A percentile compares a stretch with the other conserved stretches of the same genome.
Evolutionary conservation across 2,329 filamentous ascomycete species (phyloP).

Genomic region (Aspergillus sclerotialis): DNA sequence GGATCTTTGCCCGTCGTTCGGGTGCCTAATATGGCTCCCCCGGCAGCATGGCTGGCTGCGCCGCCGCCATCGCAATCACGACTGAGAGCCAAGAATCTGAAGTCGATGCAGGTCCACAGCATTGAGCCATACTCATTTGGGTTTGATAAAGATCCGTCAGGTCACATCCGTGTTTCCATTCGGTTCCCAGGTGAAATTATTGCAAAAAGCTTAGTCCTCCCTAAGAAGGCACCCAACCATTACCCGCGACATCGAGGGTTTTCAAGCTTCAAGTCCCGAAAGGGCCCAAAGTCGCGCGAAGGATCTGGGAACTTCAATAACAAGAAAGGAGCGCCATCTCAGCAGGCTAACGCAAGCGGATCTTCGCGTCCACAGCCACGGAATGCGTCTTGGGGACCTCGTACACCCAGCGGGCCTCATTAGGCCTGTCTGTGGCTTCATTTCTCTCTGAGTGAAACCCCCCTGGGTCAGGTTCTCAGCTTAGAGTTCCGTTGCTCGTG

Average conservation of each 20-base stretch:
- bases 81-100: slow-evolving; percentile 42
- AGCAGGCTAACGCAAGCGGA: slow-evolving; percentile 13
- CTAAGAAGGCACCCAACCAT: slow-evolving; percentile 22
- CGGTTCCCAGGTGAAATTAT: slow-evolving; percentile 42
- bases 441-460: too few relatives aligned
- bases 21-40: slow-evolving; percentile 57
- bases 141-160: slow-evolving; percentile 31
- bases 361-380: slow-evolving; percentile 21
- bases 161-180: slow-evolving; percentile 35
- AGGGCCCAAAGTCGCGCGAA: slow-evolving; percentile 25
- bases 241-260: slow-evolving; percentile 19
- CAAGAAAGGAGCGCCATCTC: slow-evolving; percentile 22
- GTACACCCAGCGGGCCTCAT: slow-evolving; percentile 15
- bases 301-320: slow-evolving; percentile 11
- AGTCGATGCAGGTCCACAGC: slow-evolving; percentile 48
- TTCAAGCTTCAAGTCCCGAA: slow-evolving; percentile 23
- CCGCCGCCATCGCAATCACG: slow-evolving; percentile 26
- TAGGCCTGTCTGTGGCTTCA: too few relatives aligned
- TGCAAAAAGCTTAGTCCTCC: slow-evolving; percentile 35
- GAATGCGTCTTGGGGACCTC: slow-evolving; percentile 22
- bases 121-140: slow-evolving; percentile 39
- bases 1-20: slow-evolving; percentile 66
- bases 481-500: slow-evolving; percentile 8
- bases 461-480: slow-evolving; percentile 1
- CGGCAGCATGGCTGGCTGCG: slow-evolving; percentile 57